phyloP scores from a whole-genome alignment of 257 asterid species.

The Leonotis leonurus region DNA sequence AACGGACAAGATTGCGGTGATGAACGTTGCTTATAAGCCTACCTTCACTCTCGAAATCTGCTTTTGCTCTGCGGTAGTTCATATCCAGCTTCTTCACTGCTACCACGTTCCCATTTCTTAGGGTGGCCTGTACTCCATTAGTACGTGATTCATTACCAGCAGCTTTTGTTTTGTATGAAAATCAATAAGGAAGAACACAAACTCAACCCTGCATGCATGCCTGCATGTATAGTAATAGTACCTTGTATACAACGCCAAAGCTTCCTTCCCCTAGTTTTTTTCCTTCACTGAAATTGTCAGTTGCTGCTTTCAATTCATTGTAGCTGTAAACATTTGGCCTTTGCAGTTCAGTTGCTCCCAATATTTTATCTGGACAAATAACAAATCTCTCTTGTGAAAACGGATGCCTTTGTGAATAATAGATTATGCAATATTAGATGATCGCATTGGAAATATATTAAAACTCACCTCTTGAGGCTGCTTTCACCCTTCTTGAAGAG shows the following conservation, averaged over 20 bases:
- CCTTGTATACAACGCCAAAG: conserved; percentile 71
- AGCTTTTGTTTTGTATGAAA: neutral
- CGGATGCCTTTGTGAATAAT: too few species aligned
- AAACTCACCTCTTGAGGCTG: conserved; percentile 35
- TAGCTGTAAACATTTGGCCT: conserved; percentile 51
- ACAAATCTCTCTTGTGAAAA: too few species aligned
- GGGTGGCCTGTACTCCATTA: conserved; percentile 68
- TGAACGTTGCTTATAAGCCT: conserved; percentile 79
- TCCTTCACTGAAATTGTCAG: conserved; percentile 50
- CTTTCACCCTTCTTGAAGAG: conserved; percentile 32
- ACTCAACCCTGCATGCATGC: neutral
- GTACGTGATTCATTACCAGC: neutral
- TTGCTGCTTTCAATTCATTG: conserved; percentile 57
- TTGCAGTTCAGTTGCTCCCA: conserved; percentile 67
- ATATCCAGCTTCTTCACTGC: conserved; percentile 66
- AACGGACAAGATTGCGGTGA: conserved; percentile 79
- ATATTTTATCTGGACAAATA: conserved; percentile 48
- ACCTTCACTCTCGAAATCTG: conserved; percentile 68
- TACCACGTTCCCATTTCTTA: conserved; percentile 47
- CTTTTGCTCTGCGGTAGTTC: conserved; percentile 42
- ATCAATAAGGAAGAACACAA: neutral
- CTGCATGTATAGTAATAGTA: neutral
- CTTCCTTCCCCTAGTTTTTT: conserved; percentile 68
- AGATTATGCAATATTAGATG: too few species aligned
- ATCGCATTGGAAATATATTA: neutral